Conservation (phyloP, 2,329 filamentous ascomycete genomes). For the Hymenoscyphus fructigenus region DNA sequence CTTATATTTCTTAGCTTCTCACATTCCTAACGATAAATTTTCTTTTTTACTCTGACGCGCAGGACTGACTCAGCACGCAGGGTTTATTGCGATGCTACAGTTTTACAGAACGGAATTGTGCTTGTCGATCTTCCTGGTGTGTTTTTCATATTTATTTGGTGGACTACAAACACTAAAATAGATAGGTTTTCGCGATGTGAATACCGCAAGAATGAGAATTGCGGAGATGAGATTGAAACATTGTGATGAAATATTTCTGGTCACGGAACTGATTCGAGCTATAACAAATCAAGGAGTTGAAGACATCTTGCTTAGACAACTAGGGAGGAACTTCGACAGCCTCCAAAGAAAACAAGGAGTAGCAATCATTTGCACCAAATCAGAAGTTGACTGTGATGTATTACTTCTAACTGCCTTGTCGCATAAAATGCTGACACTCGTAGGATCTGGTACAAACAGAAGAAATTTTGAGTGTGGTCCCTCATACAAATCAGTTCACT, state of each 20-base stretch:
- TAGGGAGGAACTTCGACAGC: conserved; percentile 17
- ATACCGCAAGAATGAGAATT: conserved; percentile 19
- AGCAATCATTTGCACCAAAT: conserved; percentile 21
- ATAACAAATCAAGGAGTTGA: conserved; percentile 16
- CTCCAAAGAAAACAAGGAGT: conserved; percentile 18
- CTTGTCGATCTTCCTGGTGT: conserved; percentile 21
- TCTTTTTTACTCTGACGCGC: not conserved
- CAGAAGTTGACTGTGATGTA: conserved; percentile 16
- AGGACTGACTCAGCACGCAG: conserved; percentile 6
- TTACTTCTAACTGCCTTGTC: not conserved
- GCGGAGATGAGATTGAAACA: conserved; percentile 19
- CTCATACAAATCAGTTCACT: not conserved
- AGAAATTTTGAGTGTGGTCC: not conserved
- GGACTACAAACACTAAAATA: conserved; percentile 2
- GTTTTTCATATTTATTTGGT: not conserved
- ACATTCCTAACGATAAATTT: no score
- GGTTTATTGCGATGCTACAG: conserved; percentile 15
- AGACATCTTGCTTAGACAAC: conserved; percentile 12
- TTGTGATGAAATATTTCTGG: conserved; percentile 20
- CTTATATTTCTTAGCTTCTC: no score
- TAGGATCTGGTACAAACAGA: not conserved
- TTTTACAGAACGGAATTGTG: conserved; percentile 19
- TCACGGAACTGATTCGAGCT: conserved; percentile 19
- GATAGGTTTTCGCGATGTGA: conserved; percentile 20
- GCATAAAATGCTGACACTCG: not conserved